Evolutionary conservation across 306 rosid species (phyloP), one percentile per base, ranked within the genome.

Genomic region (Begonia fuchsioides): DNA sequence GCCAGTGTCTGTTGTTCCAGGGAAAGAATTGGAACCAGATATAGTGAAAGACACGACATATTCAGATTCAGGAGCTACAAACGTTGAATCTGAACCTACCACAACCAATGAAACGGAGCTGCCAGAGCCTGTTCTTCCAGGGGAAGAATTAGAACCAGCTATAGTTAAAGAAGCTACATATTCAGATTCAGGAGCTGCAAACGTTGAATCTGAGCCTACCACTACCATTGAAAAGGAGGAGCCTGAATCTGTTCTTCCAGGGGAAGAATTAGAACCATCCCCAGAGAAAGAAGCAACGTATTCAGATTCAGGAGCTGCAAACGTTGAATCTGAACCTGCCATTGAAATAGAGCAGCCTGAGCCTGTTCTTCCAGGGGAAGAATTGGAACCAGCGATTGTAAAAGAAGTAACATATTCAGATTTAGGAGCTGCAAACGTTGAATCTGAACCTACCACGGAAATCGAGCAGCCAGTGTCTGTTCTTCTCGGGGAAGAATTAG

Each of bases 81-180:
- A 55, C 44, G 51, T 55, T 12, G 46, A 15, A 50, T 19, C 32
- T 8, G 51, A 41, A n/a, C 14, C 45, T 41, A 41, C 12, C 12
- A 41, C n/a, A 10, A 41, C 35, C 35, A 26, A 6, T 6, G 35
- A 26, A 26, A 26, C 7, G 35, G 35, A 26, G 35, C 35, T 4
- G 35, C 35, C 35, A 45, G 32, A n/a, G 13, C 26, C 26, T 17
- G 32, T 12, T 3, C 6, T 56, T 35, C 17, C 61, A 14, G 47
- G 17, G 46, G 39, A 57, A 57, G 62, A 48, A 47, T 13, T 39
- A 47, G 52, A 47, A 56, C 12, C 46, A 32, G 38, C 15, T 17
- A 35, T 11, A 6, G 50, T 46, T 44, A 15, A 49, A 46, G 61
- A 47, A 57, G 12, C 41, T 15, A 53, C 47, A 19, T 35, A 47